Percentiles rank a stretch among this genome's conserved stretches.
Evolutionary conservation across 1,284 basidiomycete species (phyloP).

Genomic region (Trichosporon inkin): DNA sequence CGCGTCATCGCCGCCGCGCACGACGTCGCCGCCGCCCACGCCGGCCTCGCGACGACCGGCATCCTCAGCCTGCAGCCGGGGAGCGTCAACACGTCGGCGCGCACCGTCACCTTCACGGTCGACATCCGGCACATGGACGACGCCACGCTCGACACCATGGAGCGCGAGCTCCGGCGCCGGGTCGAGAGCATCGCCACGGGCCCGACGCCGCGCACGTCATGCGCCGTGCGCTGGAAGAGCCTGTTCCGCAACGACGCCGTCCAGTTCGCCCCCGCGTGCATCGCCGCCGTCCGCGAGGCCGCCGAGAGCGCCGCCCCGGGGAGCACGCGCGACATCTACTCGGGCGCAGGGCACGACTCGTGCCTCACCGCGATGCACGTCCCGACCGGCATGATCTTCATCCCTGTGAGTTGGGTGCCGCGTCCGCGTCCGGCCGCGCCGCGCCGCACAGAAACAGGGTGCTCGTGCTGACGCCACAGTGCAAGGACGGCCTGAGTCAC

Average conservation of each 20-base stretch:
- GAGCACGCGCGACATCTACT: conserved; percentile 17
- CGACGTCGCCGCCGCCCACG: conserved; percentile 19
- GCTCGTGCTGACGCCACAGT: too few relatives aligned
- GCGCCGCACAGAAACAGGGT: too few relatives aligned
- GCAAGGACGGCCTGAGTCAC: conserved; percentile 34
- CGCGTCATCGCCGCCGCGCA: conserved; percentile 19
- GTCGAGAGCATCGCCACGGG: conserved; percentile 13
- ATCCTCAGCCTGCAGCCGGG: conserved; percentile 18
- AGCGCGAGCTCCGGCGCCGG: conserved; percentile 17
- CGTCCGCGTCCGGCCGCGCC: too few relatives aligned
- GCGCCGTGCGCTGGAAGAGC: conserved; percentile 13
- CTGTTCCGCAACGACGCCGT: conserved; percentile 18
- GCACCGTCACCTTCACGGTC: conserved; percentile 23
- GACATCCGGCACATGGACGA: conserved; percentile 29
- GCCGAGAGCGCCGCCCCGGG: conserved; percentile 10
- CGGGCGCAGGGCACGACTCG: conserved; percentile 31
- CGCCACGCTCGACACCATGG: conserved; percentile 21
- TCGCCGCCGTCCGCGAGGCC: conserved; percentile 11
- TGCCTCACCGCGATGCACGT: conserved; percentile 22
- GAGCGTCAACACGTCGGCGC: conserved; percentile 25
- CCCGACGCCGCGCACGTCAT: background rate
- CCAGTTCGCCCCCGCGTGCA: conserved; percentile 16
- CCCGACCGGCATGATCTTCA: conserved; percentile 38
- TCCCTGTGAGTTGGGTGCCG: conserved; percentile 19
- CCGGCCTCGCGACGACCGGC: conserved; percentile 26